Evolutionary conservation across 257 asterid species (phyloP).

Genomic region (Scutellaria galericulata): DNA sequence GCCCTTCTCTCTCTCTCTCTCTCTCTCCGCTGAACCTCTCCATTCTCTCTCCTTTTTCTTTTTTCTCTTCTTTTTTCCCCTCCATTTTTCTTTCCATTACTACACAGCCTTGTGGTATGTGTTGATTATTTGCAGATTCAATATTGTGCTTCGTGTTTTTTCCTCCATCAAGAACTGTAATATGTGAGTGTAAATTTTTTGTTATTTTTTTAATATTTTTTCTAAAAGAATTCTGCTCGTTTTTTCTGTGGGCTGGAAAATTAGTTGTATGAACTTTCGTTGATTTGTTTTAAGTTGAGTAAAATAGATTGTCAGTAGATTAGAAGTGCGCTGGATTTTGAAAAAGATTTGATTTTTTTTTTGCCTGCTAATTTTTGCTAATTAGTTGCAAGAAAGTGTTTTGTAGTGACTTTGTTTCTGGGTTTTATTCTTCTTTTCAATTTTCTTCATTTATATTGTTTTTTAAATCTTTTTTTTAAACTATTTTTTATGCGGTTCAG

Average conservation of each 20-base stretch:
- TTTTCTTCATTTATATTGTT: not conserved
- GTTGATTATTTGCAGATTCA: slow-evolving; percentile 46
- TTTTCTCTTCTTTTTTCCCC: not conserved
- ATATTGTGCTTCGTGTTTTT: slow-evolving; percentile 29
- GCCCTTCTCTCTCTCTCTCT: slow-evolving; percentile 29
- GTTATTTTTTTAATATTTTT: not conserved
- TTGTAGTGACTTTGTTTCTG: slow-evolving; percentile 9
- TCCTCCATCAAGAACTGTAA: slow-evolving; percentile 28
- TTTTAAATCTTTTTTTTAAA: not conserved
- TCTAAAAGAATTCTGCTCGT: not conserved
- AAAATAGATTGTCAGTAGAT: slow-evolving; percentile 23
- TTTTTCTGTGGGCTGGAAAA: not conserved
- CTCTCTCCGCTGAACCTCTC: slow-evolving; percentile 41
- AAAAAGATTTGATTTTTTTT: not conserved
- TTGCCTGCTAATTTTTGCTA: slow-evolving; percentile 15
- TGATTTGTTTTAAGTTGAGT: not conserved
- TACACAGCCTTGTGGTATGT: slow-evolving; percentile 44
- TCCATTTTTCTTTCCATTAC: not conserved
- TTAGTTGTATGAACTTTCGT: not conserved
- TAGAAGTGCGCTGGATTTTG: slow-evolving; percentile 35
- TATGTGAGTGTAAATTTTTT: slow-evolving; percentile 37
- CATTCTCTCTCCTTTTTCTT: slow-evolving; percentile 34
- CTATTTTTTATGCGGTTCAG: not conserved
- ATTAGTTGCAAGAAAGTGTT: not conserved
- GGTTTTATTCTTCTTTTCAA: not conserved